Conservation (phyloP, 2,329 filamentous ascomycete species). For the Coniochaeta pulveracea region DNA sequence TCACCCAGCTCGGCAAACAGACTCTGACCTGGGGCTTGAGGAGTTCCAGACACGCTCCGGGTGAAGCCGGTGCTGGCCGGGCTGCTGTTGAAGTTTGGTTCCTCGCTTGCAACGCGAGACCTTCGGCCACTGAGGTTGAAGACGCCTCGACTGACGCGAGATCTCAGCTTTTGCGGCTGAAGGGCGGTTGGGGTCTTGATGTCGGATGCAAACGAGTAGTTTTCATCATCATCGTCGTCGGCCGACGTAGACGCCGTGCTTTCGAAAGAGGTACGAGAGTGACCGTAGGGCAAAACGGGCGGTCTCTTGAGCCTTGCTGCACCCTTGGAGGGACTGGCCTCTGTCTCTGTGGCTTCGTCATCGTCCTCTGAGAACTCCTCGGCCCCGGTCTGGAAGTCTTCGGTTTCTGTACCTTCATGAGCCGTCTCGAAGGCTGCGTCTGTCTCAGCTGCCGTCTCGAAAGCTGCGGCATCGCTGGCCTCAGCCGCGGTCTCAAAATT, state of each 20-base stretch:
- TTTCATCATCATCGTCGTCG: conserved; percentile 65
- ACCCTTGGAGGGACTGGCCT: conserved; percentile 39
- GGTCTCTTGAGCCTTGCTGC: conserved; percentile 29
- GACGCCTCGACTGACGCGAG: conserved; percentile 53
- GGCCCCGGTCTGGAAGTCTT: conserved; percentile 88
- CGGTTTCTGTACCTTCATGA: conserved; percentile 81
- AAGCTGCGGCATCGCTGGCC: conserved; percentile 47
- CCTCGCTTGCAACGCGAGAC: conserved; percentile 50
- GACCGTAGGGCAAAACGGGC: conserved; percentile 29
- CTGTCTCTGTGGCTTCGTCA: conserved; percentile 73
- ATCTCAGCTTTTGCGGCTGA: conserved; percentile 56
- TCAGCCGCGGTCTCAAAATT: conserved; percentile 65
- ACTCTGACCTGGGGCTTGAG: conserved; percentile 54
- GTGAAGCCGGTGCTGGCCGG: conserved; percentile 40
- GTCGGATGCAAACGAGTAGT: conserved; percentile 38
- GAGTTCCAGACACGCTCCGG: conserved; percentile 35
- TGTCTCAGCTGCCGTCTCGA: conserved; percentile 73
- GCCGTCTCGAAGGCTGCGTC: conserved; percentile 55
- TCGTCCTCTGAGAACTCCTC: conserved; percentile 69
- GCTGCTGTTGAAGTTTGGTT: conserved; percentile 45
- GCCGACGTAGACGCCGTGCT: conserved; percentile 84
- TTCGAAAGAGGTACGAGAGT: conserved; percentile 59
- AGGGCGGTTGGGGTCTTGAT: conserved; percentile 53
- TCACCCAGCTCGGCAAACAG: conserved; percentile 85
- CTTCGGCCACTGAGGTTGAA: conserved; percentile 32